Evolutionary conservation across 2,329 filamentous ascomycete genomes (phyloP).

Genomic region (Cladobotryum protrusum): DNA sequence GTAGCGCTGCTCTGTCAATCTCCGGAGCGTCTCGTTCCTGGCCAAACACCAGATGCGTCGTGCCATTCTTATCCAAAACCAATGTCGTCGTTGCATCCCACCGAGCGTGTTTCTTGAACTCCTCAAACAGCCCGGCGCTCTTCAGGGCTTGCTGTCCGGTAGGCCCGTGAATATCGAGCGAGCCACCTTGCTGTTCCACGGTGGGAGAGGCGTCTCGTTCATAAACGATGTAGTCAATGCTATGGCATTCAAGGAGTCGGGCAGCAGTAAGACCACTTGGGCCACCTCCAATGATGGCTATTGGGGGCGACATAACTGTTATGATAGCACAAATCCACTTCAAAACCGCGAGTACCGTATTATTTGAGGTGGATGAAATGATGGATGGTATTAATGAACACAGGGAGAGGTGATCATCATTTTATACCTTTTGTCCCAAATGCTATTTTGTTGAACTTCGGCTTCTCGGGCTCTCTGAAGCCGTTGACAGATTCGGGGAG

Average conservation of each 20-base stretch:
- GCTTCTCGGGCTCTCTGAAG: no score
- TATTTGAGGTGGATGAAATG: no score
- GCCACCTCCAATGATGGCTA: constrained; percentile 45
- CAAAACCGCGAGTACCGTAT: no score
- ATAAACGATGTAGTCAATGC: constrained; percentile 43
- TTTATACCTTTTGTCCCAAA: no score
- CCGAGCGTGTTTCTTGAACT: constrained; percentile 42
- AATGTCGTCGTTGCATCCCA: constrained; percentile 44
- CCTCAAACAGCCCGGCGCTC: constrained; percentile 42
- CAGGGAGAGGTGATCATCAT: no score
- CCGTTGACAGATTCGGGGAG: no score
- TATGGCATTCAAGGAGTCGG: constrained; percentile 42
- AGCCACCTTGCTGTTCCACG: constrained; percentile 45
- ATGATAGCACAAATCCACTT: background rate
- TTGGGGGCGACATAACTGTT: constrained; percentile 14
- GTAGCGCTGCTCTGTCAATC: constrained; percentile 41
- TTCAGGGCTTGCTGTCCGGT: constrained; percentile 46
- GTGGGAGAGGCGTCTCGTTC: constrained; percentile 38
- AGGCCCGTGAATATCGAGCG: constrained; percentile 46
- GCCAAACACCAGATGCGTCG: constrained; percentile 26
- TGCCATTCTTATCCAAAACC: constrained; percentile 37
- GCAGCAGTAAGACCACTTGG: constrained; percentile 36
- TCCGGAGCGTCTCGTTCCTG: constrained; percentile 1
- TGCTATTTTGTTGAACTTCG: no score
- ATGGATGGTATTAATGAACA: no score